Percentiles rank a stretch among this genome's conserved stretches.
Evolutionary conservation across 2,329 filamentous ascomycete genomes (phyloP).

Genomic region (Samsoniella hepiali): DNA sequence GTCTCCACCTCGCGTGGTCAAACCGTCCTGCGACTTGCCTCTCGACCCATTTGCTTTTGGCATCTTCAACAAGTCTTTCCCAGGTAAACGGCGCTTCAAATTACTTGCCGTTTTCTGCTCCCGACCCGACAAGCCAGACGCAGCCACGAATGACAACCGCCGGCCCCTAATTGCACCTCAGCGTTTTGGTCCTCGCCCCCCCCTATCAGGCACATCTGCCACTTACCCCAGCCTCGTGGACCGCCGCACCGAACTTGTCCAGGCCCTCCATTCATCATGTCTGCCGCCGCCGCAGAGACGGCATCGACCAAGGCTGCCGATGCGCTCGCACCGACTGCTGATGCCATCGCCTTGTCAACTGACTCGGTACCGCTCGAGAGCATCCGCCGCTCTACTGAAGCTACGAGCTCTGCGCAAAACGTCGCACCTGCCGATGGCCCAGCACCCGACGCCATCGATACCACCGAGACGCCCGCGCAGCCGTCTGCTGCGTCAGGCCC

Average conservation of each 20-base stretch:
- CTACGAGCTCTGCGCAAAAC: slow-evolving; percentile 13
- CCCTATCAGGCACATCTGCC: slow-evolving; percentile 7
- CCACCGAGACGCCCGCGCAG: neutral
- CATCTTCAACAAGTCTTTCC: slow-evolving; percentile 1
- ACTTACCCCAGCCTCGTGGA: neutral
- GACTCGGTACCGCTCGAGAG: slow-evolving; percentile 14
- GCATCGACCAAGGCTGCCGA: neutral
- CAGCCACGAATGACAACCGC: neutral
- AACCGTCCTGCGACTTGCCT: slow-evolving; percentile 12
- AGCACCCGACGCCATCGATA: neutral
- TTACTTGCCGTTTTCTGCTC: neutral
- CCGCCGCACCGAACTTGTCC: neutral
- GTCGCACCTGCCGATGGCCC: slow-evolving; percentile 12
- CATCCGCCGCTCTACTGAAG: slow-evolving; percentile 15
- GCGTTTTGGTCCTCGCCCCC: neutral
- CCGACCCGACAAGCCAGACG: neutral
- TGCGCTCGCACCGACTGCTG: neutral
- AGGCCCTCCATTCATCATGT: slow-evolving; percentile 9
- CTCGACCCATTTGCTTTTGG: neutral
- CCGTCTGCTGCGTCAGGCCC: slow-evolving; percentile 3
- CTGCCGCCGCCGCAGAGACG: slow-evolving; percentile 2
- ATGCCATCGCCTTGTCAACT: neutral
- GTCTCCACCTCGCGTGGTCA: slow-evolving; percentile 17
- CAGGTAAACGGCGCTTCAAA: neutral
- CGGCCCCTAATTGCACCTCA: neutral